Percentiles rank a stretch among this genome's conserved stretches.
These are phyloP conservation scores for Pyrrhoderma noxium DNA, from an alignment of 1,284 basidiomycete genomes.

Conservation along the genomic window DNA sequence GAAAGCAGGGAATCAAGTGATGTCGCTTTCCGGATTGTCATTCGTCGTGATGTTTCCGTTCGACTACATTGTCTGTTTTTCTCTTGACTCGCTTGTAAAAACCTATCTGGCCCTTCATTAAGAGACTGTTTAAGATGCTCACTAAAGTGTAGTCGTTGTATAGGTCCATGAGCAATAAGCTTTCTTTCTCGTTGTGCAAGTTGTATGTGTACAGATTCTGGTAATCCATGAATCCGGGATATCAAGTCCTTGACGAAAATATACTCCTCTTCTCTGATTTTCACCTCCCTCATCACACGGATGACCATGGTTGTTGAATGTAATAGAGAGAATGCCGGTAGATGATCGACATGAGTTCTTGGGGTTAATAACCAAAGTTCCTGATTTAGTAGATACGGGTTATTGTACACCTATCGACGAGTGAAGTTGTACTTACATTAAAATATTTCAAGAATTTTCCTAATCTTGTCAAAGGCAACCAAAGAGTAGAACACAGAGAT, in stretches of 20 bases:
- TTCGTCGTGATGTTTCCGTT: conserved; percentile 1
- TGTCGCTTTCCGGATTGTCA: conserved; percentile 12
- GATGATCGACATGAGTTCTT: conserved; percentile 58
- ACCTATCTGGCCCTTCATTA: too few species aligned
- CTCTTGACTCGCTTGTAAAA: not conserved
- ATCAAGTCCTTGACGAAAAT: conserved; percentile 59
- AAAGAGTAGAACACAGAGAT: conserved; percentile 58
- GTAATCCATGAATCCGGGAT: conserved; percentile 52
- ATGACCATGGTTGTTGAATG: conserved; percentile 64
- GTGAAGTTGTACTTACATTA: conserved; percentile 43
- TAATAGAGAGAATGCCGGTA: conserved; percentile 58
- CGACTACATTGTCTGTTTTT: conserved; percentile 7
- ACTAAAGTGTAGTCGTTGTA: conserved; percentile 25
- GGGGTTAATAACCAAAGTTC: conserved; percentile 63
- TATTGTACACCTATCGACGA: not conserved
- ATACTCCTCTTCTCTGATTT: conserved; percentile 78
- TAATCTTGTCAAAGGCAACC: conserved; percentile 71
- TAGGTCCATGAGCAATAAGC: conserved; percentile 60
- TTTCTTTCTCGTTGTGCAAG: conserved; percentile 66
- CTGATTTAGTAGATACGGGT: conserved; percentile 33
- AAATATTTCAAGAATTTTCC: conserved; percentile 69
- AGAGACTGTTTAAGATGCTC: not conserved
- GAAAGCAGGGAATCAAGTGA: conserved; percentile 15
- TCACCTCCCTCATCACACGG: conserved; percentile 74
- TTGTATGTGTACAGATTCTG: conserved; percentile 29